Evolutionary conservation across 139 green algal genomes (phyloP).

Genomic region (Volvox africanus): DNA sequence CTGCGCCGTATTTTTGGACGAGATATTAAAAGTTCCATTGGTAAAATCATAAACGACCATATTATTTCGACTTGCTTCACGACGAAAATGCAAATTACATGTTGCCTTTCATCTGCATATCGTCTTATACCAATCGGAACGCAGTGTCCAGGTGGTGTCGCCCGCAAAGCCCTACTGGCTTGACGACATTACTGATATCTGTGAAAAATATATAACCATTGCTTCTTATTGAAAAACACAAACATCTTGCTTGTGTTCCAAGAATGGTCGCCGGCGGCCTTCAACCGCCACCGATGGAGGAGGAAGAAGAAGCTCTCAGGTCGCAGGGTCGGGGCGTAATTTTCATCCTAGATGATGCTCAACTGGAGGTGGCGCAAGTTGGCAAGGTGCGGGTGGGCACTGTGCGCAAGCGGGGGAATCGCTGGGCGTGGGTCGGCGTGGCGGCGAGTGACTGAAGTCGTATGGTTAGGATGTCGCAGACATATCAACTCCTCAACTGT

Average conservation of each 20-base stretch:
- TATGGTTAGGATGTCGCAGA: constrained; percentile 47
- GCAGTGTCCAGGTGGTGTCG: too few species aligned
- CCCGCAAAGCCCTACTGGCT: too few species aligned
- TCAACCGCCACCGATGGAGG: constrained; percentile 65
- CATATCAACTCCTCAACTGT: constrained; percentile 94
- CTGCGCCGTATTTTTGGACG: too few species aligned
- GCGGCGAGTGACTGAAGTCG: not conserved
- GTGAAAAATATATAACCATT: too few species aligned
- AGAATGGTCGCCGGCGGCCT: constrained; percentile 69
- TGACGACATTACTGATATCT: too few species aligned
- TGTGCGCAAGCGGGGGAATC: not conserved
- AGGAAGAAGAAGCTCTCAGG: constrained; percentile 59
- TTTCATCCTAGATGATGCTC: constrained; percentile 95
- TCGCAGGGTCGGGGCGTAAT: constrained; percentile 74
- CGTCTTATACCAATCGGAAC: too few species aligned
- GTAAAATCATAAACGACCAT: too few species aligned
- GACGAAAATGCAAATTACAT: too few species aligned
- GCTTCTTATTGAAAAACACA: too few species aligned
- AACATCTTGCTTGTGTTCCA: not conserved
- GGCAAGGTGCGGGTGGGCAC: constrained; percentile 79
- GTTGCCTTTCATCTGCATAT: too few species aligned
- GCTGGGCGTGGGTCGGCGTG: not conserved
- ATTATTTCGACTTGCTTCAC: too few species aligned
- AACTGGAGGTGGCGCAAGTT: constrained; percentile 93
- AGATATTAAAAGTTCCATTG: too few species aligned